Evolutionary conservation across 2,329 filamentous ascomycete genomes (phyloP), one percentile per base, ranked within the genome.

Genomic region (Uncinocarpus reesii): DNA sequence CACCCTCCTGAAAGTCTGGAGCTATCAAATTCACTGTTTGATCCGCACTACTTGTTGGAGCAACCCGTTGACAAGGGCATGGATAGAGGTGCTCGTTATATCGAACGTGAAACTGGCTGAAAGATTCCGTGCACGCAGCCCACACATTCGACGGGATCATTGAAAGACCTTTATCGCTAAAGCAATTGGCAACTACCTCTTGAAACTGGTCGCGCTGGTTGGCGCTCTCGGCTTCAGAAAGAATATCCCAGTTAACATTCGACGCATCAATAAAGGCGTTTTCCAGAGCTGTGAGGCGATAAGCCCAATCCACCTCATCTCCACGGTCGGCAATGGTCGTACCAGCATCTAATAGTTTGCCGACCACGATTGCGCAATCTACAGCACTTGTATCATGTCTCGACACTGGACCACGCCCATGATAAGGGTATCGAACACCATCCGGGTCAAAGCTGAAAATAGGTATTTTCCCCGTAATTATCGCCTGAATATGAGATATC

Each of bases 331-430:
- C 52, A 6, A 54, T 54, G 1, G 65, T 67, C 8, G 59, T 63
- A 8, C 66, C 65, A 4, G 59, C 62, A 35, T 66, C 58, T 5
- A 65, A 56, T n/a, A 69, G 49, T 44, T 54, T 63, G 1, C 62
- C 65, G 2, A 58, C 54, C n/a, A 66, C 60, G 38, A 68, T 63
- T 4, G 57, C 50, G 38, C 57, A 60, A 42, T 68, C 64, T 11
- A 65, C 50, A 7, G 54, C 51, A 46, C 54, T 56, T 7, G 62
- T 62, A n/a, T 50, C 52, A 46, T 41, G 26, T 3, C 24, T 15
- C 45, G 57, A 59, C 7, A 61, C 46, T 5, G 65, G 65, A 1
- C 64, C 65, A 3, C 61, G 59, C 2, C 63, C 63, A 24, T 60
- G 57, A 29, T 57, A 60, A 7, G 56, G 53, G 29, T 56, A 60